Evolutionary conservation across 352 stramenopile genomes (phyloP), one percentile per base, ranked within the genome.

Genomic region (Phytophthora citrophthora): DNA sequence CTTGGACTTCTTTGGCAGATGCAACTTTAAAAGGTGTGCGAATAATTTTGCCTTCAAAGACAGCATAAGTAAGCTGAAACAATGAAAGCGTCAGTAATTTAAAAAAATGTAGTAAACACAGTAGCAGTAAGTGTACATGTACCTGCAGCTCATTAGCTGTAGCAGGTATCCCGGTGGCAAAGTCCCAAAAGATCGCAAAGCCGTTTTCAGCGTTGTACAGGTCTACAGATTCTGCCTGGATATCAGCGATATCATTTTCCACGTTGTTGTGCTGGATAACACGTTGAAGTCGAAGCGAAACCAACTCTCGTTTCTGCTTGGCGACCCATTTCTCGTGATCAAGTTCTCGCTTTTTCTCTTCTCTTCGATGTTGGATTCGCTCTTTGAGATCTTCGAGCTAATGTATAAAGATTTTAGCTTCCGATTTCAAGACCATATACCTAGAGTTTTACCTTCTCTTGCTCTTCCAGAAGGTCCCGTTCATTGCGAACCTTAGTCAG

Each of bases 361-460:
- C 60, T 29, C 64, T 64, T 52, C 77, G 77, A 7, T 66, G 72
- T 16, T 78, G 59, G 61, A 83, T 70, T 8, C 39, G 55, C n/a
- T 83, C 77, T 36, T 80, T 79, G 23, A 86, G 24, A 16, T 81
- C 77, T 41, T 84, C 72, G 15, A 89, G 64, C 77, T 86, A 64
- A 26, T 5, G 41, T 2, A 34, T 3, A 8, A 51, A 10, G 6
- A 27, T 8, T 18, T 68, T 49, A 55, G n/a, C 45, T 2, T 41
- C n/a, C 7, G 27, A 5, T 39, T 16, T 34, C 15, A n/a, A 57
- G 34, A 38, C 18, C 3, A 15, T 64, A 34, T 23, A 15, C 27
- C 11, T n/a, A 59, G 24, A 23, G 11, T 39, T n/a, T 47, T 47
- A 84, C 78, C 64, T 86, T 85, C 55, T 87, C 79, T 50, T 86